These are phyloP conservation scores for Aspergillus puulaauensis DNA, from an alignment of 2,329 filamentous ascomycete genomes.

Conservation along the genomic window DNA sequence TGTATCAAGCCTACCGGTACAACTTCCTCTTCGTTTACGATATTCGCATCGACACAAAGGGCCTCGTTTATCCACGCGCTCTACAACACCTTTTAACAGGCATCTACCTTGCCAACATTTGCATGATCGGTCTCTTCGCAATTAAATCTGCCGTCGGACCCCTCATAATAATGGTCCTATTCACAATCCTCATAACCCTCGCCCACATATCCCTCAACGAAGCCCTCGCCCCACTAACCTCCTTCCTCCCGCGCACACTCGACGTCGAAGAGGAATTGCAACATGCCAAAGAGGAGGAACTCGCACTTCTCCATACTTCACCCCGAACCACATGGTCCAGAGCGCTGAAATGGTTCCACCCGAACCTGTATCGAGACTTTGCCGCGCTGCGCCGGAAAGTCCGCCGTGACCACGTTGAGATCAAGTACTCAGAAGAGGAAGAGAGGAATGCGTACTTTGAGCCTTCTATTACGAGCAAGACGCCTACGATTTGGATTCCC, in stretches of 20 bases:
- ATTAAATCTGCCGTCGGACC: constrained; percentile 65
- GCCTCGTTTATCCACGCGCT: constrained; percentile 81
- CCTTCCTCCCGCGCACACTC: constrained; percentile 71
- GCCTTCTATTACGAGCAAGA: constrained; percentile 62
- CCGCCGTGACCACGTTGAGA: constrained; percentile 55
- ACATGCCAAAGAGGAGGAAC: constrained; percentile 35
- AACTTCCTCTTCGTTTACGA: constrained; percentile 86
- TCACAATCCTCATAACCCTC: constrained; percentile 71
- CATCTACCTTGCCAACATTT: constrained; percentile 78
- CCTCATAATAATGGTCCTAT: constrained; percentile 71
- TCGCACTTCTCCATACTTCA: not conserved
- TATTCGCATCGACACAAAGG: constrained; percentile 79
- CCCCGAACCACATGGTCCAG: constrained; percentile 16
- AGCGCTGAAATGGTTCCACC: constrained; percentile 57
- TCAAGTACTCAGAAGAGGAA: constrained; percentile 62
- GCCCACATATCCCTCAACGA: constrained; percentile 63
- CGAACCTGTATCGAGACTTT: constrained; percentile 75
- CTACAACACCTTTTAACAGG: constrained; percentile 82
- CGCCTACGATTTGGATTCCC: constrained; percentile 78
- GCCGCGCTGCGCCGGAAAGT: constrained; percentile 68
- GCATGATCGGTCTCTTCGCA: constrained; percentile 80
- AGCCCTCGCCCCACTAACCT: constrained; percentile 46
- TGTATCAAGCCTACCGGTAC: constrained; percentile 87
- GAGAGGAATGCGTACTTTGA: constrained; percentile 70
- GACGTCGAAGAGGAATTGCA: constrained; percentile 55